Conservation (phyloP, 2,329 filamentous ascomycete species). For the Aspergillus novoparasiticus region DNA sequence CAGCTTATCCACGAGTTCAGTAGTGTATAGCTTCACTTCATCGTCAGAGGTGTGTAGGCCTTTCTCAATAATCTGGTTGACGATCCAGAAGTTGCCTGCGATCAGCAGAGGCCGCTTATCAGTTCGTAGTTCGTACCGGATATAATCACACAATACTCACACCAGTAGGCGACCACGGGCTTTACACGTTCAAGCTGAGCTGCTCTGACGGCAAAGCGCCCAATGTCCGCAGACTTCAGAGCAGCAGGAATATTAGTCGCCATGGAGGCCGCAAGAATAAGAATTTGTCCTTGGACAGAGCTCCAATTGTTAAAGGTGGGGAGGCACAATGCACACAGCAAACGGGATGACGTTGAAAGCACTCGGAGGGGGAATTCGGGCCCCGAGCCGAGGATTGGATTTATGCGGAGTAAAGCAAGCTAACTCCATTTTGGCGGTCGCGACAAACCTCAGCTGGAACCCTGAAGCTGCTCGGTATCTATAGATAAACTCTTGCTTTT, state of each 20-base stretch:
- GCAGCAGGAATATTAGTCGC: slow-evolving; percentile 69
- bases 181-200: slow-evolving; percentile 81
- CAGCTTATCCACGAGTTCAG: slow-evolving; percentile 83
- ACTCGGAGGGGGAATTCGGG: slow-evolving; percentile 4
- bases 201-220: slow-evolving; percentile 80
- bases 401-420: slow-evolving; percentile 1
- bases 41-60: slow-evolving; percentile 76
- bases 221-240: slow-evolving; percentile 79
- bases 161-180: slow-evolving; percentile 93
- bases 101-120: slow-evolving; percentile 11
- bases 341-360: slow-evolving; percentile 29
- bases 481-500: background rate
- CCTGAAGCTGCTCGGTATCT: background rate
- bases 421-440: background rate
- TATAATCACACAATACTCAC: slow-evolving; percentile 56
- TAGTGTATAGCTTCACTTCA: slow-evolving; percentile 80
- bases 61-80: slow-evolving; percentile 85
- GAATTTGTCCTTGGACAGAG: slow-evolving; percentile 8
- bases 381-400: background rate
- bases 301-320: slow-evolving; percentile 5
- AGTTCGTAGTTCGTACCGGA: slow-evolving; percentile 16
- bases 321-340: slow-evolving; percentile 11
- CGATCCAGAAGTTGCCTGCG: slow-evolving; percentile 84
- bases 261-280: slow-evolving; percentile 57
- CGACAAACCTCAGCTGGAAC: background rate